Evolutionary conservation across 2,329 filamentous ascomycete genomes (phyloP).

Genomic region (Clarireedia paspali): DNA sequence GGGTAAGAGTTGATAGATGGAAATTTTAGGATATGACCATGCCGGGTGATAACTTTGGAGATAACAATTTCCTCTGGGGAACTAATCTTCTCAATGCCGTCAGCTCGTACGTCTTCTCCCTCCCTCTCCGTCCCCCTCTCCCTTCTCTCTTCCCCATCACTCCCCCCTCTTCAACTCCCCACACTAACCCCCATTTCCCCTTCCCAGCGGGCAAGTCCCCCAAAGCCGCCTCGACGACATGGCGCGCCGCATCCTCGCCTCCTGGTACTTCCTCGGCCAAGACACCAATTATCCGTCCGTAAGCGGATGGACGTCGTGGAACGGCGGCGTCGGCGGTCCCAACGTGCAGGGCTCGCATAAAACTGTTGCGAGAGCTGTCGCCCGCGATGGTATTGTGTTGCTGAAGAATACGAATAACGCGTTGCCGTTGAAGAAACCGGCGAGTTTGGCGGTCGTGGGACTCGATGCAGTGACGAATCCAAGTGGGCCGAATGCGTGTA

Average conservation of each 20-base stretch:
- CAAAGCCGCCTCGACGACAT: conserved; percentile 59
- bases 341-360: conserved; percentile 54
- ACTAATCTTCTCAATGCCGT: conserved; percentile 44
- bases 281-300: conserved; percentile 38
- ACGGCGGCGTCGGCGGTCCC: conserved; percentile 21
- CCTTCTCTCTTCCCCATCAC: conserved; percentile 8
- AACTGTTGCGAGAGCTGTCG: conserved; percentile 50
- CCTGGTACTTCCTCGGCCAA: conserved; percentile 53
- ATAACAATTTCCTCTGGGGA: conserved; percentile 46
- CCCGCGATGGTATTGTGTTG: conserved; percentile 53
- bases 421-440: conserved; percentile 48
- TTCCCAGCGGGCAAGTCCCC: conserved; percentile 45
- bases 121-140: not conserved
- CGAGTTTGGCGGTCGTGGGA: conserved; percentile 53
- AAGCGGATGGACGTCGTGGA: conserved; percentile 39
- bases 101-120: conserved; percentile 25
- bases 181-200: conserved; percentile 8
- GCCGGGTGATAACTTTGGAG: conserved; percentile 58
- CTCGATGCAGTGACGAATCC: conserved; percentile 53
- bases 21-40: conserved; percentile 60
- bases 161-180: conserved; percentile 9
- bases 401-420: conserved; percentile 54
- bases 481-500: conserved; percentile 55
- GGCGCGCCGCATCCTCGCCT: conserved; percentile 53
- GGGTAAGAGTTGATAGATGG: not conserved